Percentiles rank a stretch among this genome's conserved stretches.
Conservation (phyloP, 495 filamentous ascomycete species). For the Aspergillus heteromorphus region DNA sequence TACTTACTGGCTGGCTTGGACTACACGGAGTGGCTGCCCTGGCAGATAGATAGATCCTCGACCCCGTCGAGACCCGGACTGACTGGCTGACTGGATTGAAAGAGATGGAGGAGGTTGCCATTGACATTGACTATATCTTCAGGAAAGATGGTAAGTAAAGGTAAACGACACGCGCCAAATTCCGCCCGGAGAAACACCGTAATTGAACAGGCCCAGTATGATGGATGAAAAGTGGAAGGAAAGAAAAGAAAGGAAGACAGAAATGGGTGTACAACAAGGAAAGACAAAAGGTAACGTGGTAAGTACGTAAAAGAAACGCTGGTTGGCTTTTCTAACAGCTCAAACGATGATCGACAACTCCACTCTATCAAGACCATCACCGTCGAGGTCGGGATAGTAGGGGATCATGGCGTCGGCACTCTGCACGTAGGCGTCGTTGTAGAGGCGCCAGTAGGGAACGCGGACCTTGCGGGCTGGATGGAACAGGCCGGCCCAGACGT, state of each 20-base stretch:
- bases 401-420: conserved; percentile 91
- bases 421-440: conserved; percentile 97
- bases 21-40: no score
- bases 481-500: conserved; percentile 95
- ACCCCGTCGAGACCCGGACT: neutral
- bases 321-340: conserved; percentile 18
- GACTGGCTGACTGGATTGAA: neutral
- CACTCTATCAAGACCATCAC: conserved; percentile 65
- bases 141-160: neutral
- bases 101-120: neutral
- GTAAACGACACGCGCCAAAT: conserved; percentile 17
- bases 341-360: conserved; percentile 84
- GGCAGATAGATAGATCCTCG: no score
- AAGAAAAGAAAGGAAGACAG: conserved; percentile 15
- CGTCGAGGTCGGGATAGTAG: conserved; percentile 81
- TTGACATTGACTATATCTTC: neutral
- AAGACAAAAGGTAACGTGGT: no score
- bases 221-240: conserved; percentile 7
- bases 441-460: conserved; percentile 87
- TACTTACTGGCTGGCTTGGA: no score
- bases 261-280: neutral
- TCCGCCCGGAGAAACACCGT: conserved; percentile 15
- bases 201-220: conserved; percentile 9
- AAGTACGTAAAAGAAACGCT: neutral
- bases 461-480: conserved; percentile 93